These are phyloP conservation scores for Berkeleyomyces rouxiae DNA, from an alignment of 2,329 filamentous ascomycete species.

Conservation along the genomic window DNA sequence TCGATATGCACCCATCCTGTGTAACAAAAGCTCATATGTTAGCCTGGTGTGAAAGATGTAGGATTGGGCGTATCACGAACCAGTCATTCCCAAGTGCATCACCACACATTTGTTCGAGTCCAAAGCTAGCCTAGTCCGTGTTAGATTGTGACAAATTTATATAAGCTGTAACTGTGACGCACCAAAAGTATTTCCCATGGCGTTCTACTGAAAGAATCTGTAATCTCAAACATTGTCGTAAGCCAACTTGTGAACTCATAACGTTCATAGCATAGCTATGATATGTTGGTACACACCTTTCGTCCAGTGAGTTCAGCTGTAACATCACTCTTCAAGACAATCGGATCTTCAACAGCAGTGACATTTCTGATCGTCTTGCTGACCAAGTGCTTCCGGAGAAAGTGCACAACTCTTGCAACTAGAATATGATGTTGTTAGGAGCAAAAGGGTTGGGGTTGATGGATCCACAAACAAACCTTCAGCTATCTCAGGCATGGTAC, in stretches of 20 bases:
- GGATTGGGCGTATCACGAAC: slow-evolving; percentile 19
- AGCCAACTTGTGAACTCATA: neutral
- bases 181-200: slow-evolving; percentile 97
- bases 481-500: slow-evolving; percentile 43
- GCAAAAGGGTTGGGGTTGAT: neutral
- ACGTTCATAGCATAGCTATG: neutral
- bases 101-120: slow-evolving; percentile 70
- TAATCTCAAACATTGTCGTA: neutral
- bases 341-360: slow-evolving; percentile 59
- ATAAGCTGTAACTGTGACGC: slow-evolving; percentile 13
- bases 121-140: slow-evolving; percentile 29
- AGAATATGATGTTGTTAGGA: neutral
- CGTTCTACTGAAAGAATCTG: slow-evolving; percentile 55
- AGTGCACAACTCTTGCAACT: slow-evolving; percentile 78
- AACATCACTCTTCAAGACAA: slow-evolving; percentile 78
- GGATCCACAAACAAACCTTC: slow-evolving; percentile 28
- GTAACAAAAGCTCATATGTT: neutral
- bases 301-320: slow-evolving; percentile 33
- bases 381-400: slow-evolving; percentile 65
- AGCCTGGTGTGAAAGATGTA: neutral
- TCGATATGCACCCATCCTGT: slow-evolving; percentile 74
- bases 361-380: slow-evolving; percentile 62
- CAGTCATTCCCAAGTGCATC: slow-evolving; percentile 70
- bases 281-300: neutral
- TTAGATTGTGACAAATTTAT: neutral